phyloP scores from a whole-genome alignment of 257 asterid genomes.

The Gentiana dahurica region DNA sequence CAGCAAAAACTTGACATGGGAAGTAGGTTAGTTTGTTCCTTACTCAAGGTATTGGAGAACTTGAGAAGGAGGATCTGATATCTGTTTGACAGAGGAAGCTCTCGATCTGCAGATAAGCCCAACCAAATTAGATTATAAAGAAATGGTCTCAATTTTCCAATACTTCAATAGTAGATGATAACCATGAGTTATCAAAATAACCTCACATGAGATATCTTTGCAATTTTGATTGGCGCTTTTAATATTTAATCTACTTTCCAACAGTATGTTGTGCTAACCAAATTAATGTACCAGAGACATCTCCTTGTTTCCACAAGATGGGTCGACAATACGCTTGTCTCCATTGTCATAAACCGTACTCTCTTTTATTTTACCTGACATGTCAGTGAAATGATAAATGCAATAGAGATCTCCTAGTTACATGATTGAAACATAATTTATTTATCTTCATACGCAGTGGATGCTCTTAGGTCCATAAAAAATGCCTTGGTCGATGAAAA shows the following conservation, averaged over 20 bases:
- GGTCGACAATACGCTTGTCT: too few species aligned
- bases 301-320: background rate
- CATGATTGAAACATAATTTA: background rate
- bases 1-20: too few species aligned
- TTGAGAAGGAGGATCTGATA: too few species aligned
- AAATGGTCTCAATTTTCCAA: too few species aligned
- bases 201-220: background rate
- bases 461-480: slow-evolving; percentile 53
- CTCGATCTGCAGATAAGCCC: too few species aligned
- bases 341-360: background rate
- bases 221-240: background rate
- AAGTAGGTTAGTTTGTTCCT: too few species aligned
- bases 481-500: slow-evolving; percentile 49
- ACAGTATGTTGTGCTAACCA: background rate
- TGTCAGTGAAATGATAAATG: background rate
- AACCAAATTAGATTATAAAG: too few species aligned
- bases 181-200: too few species aligned
- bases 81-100: too few species aligned
- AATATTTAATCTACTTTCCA: background rate
- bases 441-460: slow-evolving; percentile 37
- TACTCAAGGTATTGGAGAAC: too few species aligned
- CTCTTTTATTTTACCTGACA: background rate
- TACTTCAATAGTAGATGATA: too few species aligned
- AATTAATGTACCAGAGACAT: background rate
- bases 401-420: background rate